Evolutionary conservation across 768 basidiomycete species (phyloP).

Genomic region (Dioszegia hungarica): DNA sequence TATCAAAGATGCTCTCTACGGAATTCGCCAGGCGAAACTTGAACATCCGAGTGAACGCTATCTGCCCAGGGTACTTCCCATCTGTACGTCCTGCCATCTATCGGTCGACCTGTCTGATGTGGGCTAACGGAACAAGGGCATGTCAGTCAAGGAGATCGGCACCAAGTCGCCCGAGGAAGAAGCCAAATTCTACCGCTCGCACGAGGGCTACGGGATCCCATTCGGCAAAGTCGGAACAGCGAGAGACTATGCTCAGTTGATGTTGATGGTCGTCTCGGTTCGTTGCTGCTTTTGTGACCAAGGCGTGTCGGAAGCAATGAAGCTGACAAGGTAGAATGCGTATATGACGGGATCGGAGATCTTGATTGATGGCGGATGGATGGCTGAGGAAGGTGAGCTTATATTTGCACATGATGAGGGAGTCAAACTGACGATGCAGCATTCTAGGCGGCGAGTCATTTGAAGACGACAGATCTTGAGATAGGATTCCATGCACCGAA

Average conservation of each 20-base stretch:
- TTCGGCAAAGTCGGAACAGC: slow-evolving; percentile 42
- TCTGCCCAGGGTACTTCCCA: slow-evolving; percentile 44
- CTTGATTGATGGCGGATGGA: slow-evolving; percentile 46
- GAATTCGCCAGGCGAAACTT: slow-evolving; percentile 38
- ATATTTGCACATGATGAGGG: neutral
- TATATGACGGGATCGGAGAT: slow-evolving; percentile 43
- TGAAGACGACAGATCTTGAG: no score
- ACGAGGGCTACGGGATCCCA: slow-evolving; percentile 32
- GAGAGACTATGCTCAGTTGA: slow-evolving; percentile 38
- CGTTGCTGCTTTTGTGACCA: slow-evolving; percentile 7
- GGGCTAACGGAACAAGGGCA: no score
- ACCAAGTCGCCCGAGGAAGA: slow-evolving; percentile 3
- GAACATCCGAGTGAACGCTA: slow-evolving; percentile 35
- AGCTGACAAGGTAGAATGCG: slow-evolving; percentile 29
- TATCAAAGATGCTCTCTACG: slow-evolving; percentile 34
- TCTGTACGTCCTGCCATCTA: slow-evolving; percentile 14
- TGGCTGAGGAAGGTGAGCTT: slow-evolving; percentile 16
- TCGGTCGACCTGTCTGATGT: neutral
- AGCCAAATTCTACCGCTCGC: slow-evolving; percentile 15
- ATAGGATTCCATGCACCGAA: neutral
- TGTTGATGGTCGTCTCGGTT: slow-evolving; percentile 33
- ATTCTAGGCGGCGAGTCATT: no score
- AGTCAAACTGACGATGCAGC: neutral
- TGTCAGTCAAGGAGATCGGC: slow-evolving; percentile 5
- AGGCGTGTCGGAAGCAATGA: no score